Base-by-base conservation (phyloP, 352 stramenopile species). In the Globisporangium yorkense region DNA sequence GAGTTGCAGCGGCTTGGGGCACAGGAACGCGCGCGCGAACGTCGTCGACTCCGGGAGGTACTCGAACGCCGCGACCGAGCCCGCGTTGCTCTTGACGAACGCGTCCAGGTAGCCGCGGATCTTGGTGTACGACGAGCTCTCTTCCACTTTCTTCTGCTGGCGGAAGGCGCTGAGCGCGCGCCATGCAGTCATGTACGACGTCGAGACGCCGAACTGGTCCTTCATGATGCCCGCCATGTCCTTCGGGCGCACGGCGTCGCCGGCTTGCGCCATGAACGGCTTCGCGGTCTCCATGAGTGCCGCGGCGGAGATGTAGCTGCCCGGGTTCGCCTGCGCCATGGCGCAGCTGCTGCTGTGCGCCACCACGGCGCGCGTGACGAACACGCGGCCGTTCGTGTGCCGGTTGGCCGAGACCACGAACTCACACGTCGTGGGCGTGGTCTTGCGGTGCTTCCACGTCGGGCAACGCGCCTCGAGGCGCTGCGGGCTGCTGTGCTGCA, bases 161-260 rank as follows among this genome's bases (percentile, higher is more conserved):
- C 78, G 71, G 47, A 89, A 88, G 6, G 77, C 75, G 57, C 70
- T 86, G 18, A 92, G 63, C 12, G 82, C 82, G 41, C 82, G 71
- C 82, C 82, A 92, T 8, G 82, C 79, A 16, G 82, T 89, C 82
- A 92, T 89, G 51, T 92, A 92, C 15, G 75, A 88, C 51, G 79
- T 74, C 44, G 80, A 76, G 13, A 92, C 77, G 18, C 82, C 82
- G 53, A 89, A 92, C 46, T 89, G 83, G 53, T 89, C 77, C 66
- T 88, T 92, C 77, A 92, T 89, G 54, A 92, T 85, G 49, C 82
- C 68, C 35, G 77, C 83, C 64, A 92, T 87, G 58, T 92, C 79
- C 29, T 87, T 82, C 6, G 82, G 82, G 24, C 85, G 85, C 20
- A 92, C 76, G 5, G 70, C 62, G 43, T 83, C 73, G 33, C 65